Conservation (phyloP, 1,284 basidiomycete genomes). For the Sanghuangporus baumii region DNA sequence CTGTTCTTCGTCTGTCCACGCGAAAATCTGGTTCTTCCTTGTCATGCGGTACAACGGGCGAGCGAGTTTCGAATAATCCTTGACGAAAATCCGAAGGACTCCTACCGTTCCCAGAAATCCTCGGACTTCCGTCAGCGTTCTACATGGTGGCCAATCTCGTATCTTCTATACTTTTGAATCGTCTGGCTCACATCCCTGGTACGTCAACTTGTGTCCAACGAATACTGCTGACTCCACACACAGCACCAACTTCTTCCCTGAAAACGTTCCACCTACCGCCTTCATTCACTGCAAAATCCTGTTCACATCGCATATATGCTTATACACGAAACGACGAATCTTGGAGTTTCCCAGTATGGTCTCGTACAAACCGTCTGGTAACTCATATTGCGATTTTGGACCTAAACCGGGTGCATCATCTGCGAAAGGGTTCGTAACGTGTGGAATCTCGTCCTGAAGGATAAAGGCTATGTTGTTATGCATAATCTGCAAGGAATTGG, state of each 20-base stretch:
- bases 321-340: too few relatives aligned
- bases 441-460: slow-evolving; percentile 24
- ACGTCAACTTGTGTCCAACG: slow-evolving; percentile 23
- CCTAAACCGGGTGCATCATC: too few relatives aligned
- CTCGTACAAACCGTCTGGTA: too few relatives aligned
- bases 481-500: slow-evolving; percentile 31
- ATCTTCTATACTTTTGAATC: background rate
- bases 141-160: background rate
- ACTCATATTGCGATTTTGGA: too few relatives aligned
- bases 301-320: too few relatives aligned
- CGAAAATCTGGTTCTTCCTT: background rate
- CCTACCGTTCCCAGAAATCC: slow-evolving; percentile 28
- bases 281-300: slow-evolving; percentile 24
- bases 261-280: slow-evolving; percentile 21
- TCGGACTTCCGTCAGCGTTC: slow-evolving; percentile 25
- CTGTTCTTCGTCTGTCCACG: background rate
- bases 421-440: too few relatives aligned
- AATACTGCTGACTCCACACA: slow-evolving; percentile 18
- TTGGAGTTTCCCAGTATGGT: too few relatives aligned
- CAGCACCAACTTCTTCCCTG: slow-evolving; percentile 20
- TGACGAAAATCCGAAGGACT: slow-evolving; percentile 26
- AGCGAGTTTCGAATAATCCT: slow-evolving; percentile 25
- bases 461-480: slow-evolving; percentile 33
- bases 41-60: slow-evolving; percentile 19
- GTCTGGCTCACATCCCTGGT: slow-evolving; percentile 11